Base-by-base conservation (phyloP, 2,329 filamentous ascomycete species). In the Trichophyton simii region DNA sequence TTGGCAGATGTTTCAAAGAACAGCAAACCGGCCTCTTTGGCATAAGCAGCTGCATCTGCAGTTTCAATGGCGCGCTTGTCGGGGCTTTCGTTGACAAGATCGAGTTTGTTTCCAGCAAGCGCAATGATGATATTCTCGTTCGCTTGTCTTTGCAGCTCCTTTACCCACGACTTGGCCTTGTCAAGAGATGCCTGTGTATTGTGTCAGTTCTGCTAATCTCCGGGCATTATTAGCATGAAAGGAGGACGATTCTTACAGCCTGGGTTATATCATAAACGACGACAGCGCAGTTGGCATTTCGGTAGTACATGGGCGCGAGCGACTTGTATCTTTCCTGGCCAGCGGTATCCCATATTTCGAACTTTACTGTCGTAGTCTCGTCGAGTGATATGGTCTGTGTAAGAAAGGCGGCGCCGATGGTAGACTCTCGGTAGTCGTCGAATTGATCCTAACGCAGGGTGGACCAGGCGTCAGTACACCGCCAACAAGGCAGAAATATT, bases 101-200 rank as follows among this genome's bases (percentile, higher is more conserved):
- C 94, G 72, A 96, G 82, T 79, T 99, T 97, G 82, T 99, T 99
- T 65, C 94, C 94, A 60, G 92, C 94, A 50, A 99, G 85, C 55
- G 94, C 94, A 72, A 99, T 99, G 76, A 99, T 91, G 75, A 99
- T 99, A 78, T 97, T 97, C 78, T 99, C 94, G 80, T 97, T 99
- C 65, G 95, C 94, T 78, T 99, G 94, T 73, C 94, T 87, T 77
- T 99, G 94, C 61, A 99, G 85, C 75, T 99, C 94, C 79, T 97
- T 97, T 63, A 99, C 92, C 94, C 94, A 99, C 52, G 91, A 88
- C 78, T 99, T 99, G 68, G 95, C 95, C 81, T 99, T 99, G 77
- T 99, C 95, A 71, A 99, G 82, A 57, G 94, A 99, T 66, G 91
- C 85, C 94, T 99, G 62, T 66, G 25, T 63, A 18, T 41, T 13